Evolutionary conservation across 108 stramenopile species (phyloP), one percentile per base, ranked within the genome.

Genomic region (Bacterosira constricta): DNA sequence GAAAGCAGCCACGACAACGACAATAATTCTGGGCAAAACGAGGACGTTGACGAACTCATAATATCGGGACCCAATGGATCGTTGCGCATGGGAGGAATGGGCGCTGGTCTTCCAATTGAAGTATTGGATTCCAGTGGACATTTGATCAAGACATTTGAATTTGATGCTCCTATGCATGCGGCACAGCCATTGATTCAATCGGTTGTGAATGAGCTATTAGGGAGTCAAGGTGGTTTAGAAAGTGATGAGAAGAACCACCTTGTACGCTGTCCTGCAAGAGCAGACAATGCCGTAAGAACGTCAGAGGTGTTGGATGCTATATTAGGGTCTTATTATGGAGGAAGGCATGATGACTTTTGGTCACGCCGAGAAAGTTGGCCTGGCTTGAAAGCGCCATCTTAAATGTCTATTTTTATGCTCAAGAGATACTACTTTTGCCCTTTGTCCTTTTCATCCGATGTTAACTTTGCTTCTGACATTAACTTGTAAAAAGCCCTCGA

Each of bases 261-360:
- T 20, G 63, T 0, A 1, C 18, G 30, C 4, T 69, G 59, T n/a
- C 78, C 82, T 3, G 84, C 86, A 10, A 63, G 66, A 32, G 80
- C 82, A 32, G 83, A 79, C 26, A 85, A 85, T 75, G 83, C 87
- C 6, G 36, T 85, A 10, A 67, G 87, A 52, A 78, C 87, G 6
- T 73, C 70, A 12, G 39, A 63, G 29, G 83, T 88, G 11, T 50
- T 88, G 54, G 87, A 88, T 77, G 45, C 72, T 6, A 81, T 76
- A 15, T 64, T 85, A 52, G 55, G 55, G 44, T 67, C 76, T 3
- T 88, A 85, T 59, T 85, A 88, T 68, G 83, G 85, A 41, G 79
- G 83, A 52, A 59, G 87, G 49, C 73, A 88, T 41, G 82, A 79
- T 59, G 83, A 80, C 1, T 88, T 82, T 52, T 88, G 87, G 87